Evolutionary conservation across 176 grass and related monocot species (phyloP).

Genomic region (Oryza nivara): DNA sequence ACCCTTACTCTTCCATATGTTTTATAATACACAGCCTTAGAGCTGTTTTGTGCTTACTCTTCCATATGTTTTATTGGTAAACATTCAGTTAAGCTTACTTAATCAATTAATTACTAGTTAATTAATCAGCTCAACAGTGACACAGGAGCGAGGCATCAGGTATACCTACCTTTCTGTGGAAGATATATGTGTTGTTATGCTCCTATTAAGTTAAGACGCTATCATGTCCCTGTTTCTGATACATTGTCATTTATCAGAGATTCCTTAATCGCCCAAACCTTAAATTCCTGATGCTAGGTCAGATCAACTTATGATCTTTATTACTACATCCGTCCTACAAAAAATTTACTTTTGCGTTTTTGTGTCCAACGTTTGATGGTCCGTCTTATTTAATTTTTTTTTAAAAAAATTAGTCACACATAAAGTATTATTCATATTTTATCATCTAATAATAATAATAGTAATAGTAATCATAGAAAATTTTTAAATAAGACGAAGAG

Average conservation of each 20-base stretch:
- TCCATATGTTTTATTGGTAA: neutral
- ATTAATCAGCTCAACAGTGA: neutral
- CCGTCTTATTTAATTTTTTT: too few relatives aligned
- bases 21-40: too few relatives aligned
- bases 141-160: slow-evolving; percentile 9
- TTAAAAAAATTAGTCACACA: too few relatives aligned
- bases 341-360: too few relatives aligned
- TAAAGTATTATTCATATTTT: too few relatives aligned
- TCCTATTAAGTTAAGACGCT: slow-evolving; percentile 41
- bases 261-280: slow-evolving; percentile 44
- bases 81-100: neutral
- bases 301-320: slow-evolving; percentile 10
- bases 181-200: slow-evolving; percentile 25
- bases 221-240: slow-evolving; percentile 40
- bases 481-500: too few relatives aligned
- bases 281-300: slow-evolving; percentile 26
- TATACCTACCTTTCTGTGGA: slow-evolving; percentile 42
- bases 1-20: too few relatives aligned
- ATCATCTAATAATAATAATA: too few relatives aligned
- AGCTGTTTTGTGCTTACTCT: neutral
- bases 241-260: slow-evolving; percentile 16
- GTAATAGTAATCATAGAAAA: too few relatives aligned
- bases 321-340: neutral
- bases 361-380: too few relatives aligned
- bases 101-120: slow-evolving; percentile 8